A percentile compares a stretch with the other conserved stretches of the same genome.
Evolutionary conservation across 495 filamentous ascomycete genomes (phyloP).

Genomic region (Trichoderma asperelloides): DNA sequence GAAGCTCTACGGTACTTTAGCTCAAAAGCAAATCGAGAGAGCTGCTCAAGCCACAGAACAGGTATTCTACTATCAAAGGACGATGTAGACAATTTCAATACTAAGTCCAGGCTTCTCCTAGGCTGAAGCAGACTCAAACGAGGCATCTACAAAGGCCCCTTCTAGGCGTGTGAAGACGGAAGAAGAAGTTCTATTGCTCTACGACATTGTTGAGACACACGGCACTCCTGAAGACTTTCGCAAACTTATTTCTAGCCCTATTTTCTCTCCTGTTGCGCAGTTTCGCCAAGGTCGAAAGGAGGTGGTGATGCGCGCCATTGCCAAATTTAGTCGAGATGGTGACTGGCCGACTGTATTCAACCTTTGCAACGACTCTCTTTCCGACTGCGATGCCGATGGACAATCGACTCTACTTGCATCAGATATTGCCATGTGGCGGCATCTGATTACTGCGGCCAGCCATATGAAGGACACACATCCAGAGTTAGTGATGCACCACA

Average conservation of each 20-base stretch:
- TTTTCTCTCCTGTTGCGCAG: conserved; percentile 21
- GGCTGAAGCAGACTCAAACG: neutral
- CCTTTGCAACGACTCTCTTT: conserved; percentile 22
- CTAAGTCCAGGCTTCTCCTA: neutral
- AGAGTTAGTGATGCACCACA: neutral
- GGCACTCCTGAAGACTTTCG: conserved; percentile 24
- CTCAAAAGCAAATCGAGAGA: conserved; percentile 31
- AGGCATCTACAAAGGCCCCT: neutral
- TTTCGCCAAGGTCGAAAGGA: conserved; percentile 25
- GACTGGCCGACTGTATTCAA: conserved; percentile 27
- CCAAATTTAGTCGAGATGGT: conserved; percentile 20
- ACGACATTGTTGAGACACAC: conserved; percentile 20
- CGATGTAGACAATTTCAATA: neutral
- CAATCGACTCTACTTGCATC: conserved; percentile 23
- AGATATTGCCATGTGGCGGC: conserved; percentile 26
- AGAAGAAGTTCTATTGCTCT: conserved; percentile 28
- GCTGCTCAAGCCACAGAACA: conserved; percentile 32
- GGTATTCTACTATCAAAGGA: conserved; percentile 15
- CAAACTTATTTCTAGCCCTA: conserved; percentile 19
- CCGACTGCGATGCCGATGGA: conserved; percentile 17
- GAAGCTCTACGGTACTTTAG: conserved; percentile 33
- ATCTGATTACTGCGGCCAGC: conserved; percentile 20
- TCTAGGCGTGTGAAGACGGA: conserved; percentile 24
- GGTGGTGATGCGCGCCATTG: conserved; percentile 22
- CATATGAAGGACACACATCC: conserved; percentile 11